Evolutionary conservation across 1,284 basidiomycete genomes (phyloP), one percentile per base, ranked within the genome.

Genomic region (Termitomyces sp.): DNA sequence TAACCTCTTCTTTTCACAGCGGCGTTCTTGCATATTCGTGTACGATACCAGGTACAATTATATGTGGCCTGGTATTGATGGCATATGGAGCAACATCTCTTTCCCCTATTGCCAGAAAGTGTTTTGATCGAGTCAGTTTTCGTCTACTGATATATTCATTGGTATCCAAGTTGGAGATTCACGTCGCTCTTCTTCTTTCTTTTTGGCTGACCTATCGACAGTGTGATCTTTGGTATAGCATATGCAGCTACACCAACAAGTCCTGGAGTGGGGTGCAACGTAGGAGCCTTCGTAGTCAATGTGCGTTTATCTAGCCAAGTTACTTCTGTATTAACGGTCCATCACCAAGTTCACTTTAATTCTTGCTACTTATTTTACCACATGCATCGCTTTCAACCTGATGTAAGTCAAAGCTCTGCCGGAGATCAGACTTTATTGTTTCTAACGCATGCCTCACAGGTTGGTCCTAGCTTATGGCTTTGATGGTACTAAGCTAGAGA

Each of bases 401-500:
- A 58, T 61, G 63, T 64, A 31, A 5, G 21, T 24, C 2, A 5
- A 24, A 3, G 21, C 21, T 3, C 5, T 24, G 21, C 5, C 21
- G 21, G 21, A n/a, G n/a, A 24, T 24, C 21, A 24, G 21, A 24
- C 21, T 24, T 24, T 24, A 5, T 3, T 24, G 5, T 24, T 24
- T 24, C 21, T 24, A 24, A 24, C 5, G 21, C 13, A 34, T 34
- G 35, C 6, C 14, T 14, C 34, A 24, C 37, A 65, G 64, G 38
- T 45, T 66, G 3, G 64, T 67, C 3, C 46, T 65, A 16, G 61
- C 60, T 1, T 57, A 60, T 48, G 48, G 52, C 6, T 35, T 62
- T 14, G 60, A 66, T 46, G 64, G 65, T 2, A 58, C 60, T 19
- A 57, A 31, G 37, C 54, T 65, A 49, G 65, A 66, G 40, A 66